A percentile compares a stretch with the other conserved stretches of the same genome.
These are phyloP conservation scores for Fonsecaea pedrosoi DNA, from an alignment of 2,329 filamentous ascomycete species.

Conservation along the genomic window DNA sequence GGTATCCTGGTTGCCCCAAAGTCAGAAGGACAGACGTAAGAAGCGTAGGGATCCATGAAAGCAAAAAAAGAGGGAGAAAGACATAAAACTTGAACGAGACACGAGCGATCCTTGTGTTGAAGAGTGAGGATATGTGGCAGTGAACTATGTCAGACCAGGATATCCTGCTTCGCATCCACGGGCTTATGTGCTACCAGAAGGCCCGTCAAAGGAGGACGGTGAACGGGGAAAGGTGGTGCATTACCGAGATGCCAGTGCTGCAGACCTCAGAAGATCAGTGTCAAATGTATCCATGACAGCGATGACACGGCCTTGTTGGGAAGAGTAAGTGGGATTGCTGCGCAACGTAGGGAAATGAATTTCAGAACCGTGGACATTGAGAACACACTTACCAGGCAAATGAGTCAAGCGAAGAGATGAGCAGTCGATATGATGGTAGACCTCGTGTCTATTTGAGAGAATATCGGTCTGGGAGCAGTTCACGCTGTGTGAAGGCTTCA, in stretches of 20 bases:
- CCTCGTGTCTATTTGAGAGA: not conserved
- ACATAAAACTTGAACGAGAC: not conserved
- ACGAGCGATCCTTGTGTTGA: slow-evolving; percentile 11
- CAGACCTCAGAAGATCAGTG: slow-evolving; percentile 28
- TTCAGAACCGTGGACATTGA: slow-evolving; percentile 11
- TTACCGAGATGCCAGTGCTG: slow-evolving; percentile 34
- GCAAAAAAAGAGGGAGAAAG: slow-evolving; percentile 12
- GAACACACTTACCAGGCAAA: slow-evolving; percentile 21
- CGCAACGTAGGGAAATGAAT: slow-evolving; percentile 20
- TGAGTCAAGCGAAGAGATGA: not conserved
- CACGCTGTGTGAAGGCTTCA: not conserved
- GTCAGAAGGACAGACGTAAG: slow-evolving; percentile 31
- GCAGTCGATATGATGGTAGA: not conserved
- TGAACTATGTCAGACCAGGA: slow-evolving; percentile 31
- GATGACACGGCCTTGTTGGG: slow-evolving; percentile 29
- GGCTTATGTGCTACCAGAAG: slow-evolving; percentile 31
- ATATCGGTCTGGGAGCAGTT: not conserved
- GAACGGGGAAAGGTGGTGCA: slow-evolving; percentile 29
- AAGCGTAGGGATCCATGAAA: slow-evolving; percentile 33
- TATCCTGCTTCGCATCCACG: slow-evolving; percentile 31
- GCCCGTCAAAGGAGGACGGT: slow-evolving; percentile 27
- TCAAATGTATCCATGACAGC: slow-evolving; percentile 33
- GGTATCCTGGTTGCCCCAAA: slow-evolving; percentile 23
- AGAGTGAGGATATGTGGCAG: slow-evolving; percentile 23
- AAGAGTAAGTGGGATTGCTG: slow-evolving; percentile 16